Percentiles rank a stretch among this genome's conserved stretches.
Evolutionary conservation across 352 stramenopile species (phyloP).

Genomic region (Pelagophyceae sp.): DNA sequence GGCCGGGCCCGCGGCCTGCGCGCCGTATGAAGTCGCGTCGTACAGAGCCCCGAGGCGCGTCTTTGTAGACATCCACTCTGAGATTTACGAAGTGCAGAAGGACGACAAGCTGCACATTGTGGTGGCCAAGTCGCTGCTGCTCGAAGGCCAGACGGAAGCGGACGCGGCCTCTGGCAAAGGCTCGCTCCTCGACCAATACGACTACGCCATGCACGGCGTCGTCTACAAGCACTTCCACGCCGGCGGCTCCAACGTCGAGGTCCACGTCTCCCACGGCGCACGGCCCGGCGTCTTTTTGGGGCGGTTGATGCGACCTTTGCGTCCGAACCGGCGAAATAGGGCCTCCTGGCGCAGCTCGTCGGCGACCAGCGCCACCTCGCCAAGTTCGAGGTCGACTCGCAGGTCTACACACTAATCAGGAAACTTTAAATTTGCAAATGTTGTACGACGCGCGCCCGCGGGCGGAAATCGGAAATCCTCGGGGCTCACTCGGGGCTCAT

Average conservation of each 20-base stretch:
- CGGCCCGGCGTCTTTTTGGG: too few species aligned
- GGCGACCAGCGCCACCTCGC: conserved; percentile 79
- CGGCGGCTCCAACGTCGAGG: conserved; percentile 47
- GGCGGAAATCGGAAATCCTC: too few species aligned
- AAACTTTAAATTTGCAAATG: conserved; percentile 15
- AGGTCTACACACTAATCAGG: conserved; percentile 59
- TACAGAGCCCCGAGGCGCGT: not conserved
- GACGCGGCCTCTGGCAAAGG: conserved; percentile 25
- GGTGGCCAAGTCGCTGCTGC: conserved; percentile 73
- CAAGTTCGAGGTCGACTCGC: conserved; percentile 80
- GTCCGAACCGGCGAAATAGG: too few species aligned
- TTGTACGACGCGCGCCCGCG: too few species aligned
- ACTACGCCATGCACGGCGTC: conserved; percentile 89
- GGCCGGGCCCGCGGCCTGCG: too few species aligned
- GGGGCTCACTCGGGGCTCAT: too few species aligned
- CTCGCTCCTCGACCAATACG: conserved; percentile 78
- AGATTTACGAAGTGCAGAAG: conserved; percentile 76
- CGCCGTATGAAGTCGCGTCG: too few species aligned
- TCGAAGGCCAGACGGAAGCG: conserved; percentile 56
- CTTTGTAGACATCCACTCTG: conserved; percentile 68
- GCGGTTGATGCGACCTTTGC: too few species aligned
- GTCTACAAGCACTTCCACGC: conserved; percentile 70
- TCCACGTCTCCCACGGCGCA: conserved; percentile 79
- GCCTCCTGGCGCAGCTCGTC: conserved; percentile 79
- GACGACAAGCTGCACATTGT: conserved; percentile 82